Conservation (phyloP, 2,329 filamentous ascomycete genomes). For the Chaetothyriales sp. region DNA sequence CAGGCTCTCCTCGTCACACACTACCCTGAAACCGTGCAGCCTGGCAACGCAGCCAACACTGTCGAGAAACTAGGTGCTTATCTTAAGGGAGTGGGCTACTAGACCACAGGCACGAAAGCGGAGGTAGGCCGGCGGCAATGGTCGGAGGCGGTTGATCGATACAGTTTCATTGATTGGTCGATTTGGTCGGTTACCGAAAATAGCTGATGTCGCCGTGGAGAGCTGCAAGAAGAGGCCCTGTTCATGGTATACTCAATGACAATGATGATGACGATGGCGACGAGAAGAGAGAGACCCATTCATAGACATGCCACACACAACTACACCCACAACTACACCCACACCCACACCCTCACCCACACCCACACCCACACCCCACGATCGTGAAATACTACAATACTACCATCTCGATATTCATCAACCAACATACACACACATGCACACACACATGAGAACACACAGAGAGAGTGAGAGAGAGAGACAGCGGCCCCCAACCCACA, state of each 20-base stretch:
- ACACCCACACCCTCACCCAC: background rate
- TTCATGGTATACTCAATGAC: background rate
- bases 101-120: constrained; percentile 12
- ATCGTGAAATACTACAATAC: background rate
- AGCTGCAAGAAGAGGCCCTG: background rate
- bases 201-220: background rate
- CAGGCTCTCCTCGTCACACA: constrained; percentile 81
- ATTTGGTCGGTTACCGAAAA: background rate
- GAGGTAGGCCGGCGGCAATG: background rate
- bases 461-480: background rate
- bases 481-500: background rate
- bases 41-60: constrained; percentile 61
- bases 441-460: background rate
- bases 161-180: background rate
- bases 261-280: background rate
- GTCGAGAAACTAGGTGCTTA: constrained; percentile 81
- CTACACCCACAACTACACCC: too few species aligned
- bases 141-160: background rate
- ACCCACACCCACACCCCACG: background rate
- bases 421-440: background rate
- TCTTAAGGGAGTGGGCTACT: constrained; percentile 67
- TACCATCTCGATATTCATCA: background rate
- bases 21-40: constrained; percentile 61
- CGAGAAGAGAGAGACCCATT: background rate
- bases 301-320: background rate